Percentiles rank a stretch among this genome's conserved stretches.
Conservation (phyloP, 176 grass and related monocot genomes). For the Zizania latifolia region DNA sequence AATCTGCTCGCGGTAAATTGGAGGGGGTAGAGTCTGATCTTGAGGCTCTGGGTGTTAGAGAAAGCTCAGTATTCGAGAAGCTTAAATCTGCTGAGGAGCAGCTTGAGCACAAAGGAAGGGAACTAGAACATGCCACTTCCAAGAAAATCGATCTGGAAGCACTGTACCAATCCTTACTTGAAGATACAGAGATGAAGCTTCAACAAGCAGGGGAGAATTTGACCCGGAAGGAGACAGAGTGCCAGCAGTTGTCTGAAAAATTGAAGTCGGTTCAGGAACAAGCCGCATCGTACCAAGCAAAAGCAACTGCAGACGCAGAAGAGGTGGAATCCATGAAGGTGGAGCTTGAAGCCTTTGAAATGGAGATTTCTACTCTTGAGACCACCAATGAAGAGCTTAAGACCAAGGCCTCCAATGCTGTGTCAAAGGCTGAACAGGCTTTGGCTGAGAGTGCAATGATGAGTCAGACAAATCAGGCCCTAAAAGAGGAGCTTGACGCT, state of each 20-base stretch:
- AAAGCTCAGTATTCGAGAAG: slow-evolving; percentile 49
- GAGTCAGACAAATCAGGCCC: slow-evolving; percentile 33
- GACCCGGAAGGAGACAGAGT: slow-evolving; percentile 54
- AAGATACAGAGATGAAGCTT: slow-evolving; percentile 75
- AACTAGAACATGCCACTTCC: slow-evolving; percentile 60
- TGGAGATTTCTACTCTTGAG: slow-evolving; percentile 57
- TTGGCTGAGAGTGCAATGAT: slow-evolving; percentile 46
- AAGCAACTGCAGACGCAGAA: slow-evolving; percentile 45
- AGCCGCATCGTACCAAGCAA: slow-evolving; percentile 44
- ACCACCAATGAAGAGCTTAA: slow-evolving; percentile 54
- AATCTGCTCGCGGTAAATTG: slow-evolving; percentile 46
- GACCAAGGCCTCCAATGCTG: slow-evolving; percentile 40
- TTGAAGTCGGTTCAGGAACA: slow-evolving; percentile 49
- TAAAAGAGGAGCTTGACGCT: slow-evolving; percentile 63
- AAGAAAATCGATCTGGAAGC: slow-evolving; percentile 69
- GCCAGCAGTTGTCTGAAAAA: slow-evolving; percentile 46
- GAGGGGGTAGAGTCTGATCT: slow-evolving; percentile 53
- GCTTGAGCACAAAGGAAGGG: slow-evolving; percentile 63
- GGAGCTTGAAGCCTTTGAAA: slow-evolving; percentile 70
- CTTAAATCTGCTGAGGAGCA: slow-evolving; percentile 63
- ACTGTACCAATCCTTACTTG: slow-evolving; percentile 64
- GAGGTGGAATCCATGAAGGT: slow-evolving; percentile 59
- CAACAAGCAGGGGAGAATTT: slow-evolving; percentile 46
- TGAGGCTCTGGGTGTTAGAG: slow-evolving; percentile 45
- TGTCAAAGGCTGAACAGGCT: slow-evolving; percentile 46